phyloP scores from a whole-genome alignment of 441 rosid genomes.

The Jatropha multifida region DNA sequence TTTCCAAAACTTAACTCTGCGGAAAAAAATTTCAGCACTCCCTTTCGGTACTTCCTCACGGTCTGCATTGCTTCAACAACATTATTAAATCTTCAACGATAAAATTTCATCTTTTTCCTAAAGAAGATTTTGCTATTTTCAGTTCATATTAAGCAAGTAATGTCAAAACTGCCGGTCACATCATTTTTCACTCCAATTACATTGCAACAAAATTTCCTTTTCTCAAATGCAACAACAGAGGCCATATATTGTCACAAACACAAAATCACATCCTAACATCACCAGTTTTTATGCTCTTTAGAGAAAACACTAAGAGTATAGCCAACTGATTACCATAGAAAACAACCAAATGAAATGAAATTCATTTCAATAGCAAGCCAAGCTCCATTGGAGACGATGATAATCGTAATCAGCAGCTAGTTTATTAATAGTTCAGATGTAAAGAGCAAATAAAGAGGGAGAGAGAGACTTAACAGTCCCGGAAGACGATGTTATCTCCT shows the following conservation, averaged over 20 bases:
- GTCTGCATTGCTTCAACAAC: conserved; percentile 20
- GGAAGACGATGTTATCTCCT: conserved; percentile 32
- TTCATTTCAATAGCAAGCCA: not conserved
- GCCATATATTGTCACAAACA: too few relatives aligned
- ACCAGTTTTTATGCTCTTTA: not conserved
- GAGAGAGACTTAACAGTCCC: conserved; percentile 24
- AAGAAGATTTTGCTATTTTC: not conserved
- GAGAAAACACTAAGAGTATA: not conserved
- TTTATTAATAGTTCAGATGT: not conserved
- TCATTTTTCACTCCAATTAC: not conserved
- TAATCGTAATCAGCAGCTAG: not conserved
- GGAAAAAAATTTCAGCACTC: conserved; percentile 67
- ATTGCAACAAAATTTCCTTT: not conserved
- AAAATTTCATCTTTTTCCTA: too few relatives aligned
- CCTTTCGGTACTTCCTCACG: conserved; percentile 26
- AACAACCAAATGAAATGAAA: not conserved
- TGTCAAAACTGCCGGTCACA: not conserved
- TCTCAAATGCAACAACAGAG: too few relatives aligned
- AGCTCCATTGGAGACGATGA: not conserved
- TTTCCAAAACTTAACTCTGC: conserved; percentile 87
- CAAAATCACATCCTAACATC: not conserved
- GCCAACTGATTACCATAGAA: not conserved
- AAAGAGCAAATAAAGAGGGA: not conserved
- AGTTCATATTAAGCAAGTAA: not conserved
- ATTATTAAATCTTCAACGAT: not conserved